Conservation (phyloP, 441 rosid genomes). For the Brassica hybrid region DNA sequence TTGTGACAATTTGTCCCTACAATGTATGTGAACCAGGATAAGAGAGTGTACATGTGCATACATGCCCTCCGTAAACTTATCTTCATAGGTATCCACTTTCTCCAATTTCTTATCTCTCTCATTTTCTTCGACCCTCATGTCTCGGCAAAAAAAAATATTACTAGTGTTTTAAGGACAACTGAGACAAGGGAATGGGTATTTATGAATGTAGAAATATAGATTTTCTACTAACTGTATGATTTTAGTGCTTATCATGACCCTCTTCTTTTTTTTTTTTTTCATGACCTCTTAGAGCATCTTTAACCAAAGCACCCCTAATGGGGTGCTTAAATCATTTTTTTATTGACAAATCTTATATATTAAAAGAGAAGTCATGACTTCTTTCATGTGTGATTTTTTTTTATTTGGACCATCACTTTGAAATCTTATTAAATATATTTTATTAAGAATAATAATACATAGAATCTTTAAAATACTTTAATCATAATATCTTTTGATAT, state of each 20-base stretch:
- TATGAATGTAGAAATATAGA: neutral
- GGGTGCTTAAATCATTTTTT: too few relatives aligned
- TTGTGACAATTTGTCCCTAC: neutral
- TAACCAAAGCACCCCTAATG: too few relatives aligned
- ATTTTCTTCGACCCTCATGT: neutral
- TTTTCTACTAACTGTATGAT: neutral
- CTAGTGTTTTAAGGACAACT: neutral
- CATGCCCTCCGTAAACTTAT: neutral
- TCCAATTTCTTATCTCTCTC: neutral
- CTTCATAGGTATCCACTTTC: conserved; percentile 11
- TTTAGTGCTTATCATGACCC: neutral
- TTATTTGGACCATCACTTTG: too few relatives aligned
- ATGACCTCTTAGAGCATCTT: too few relatives aligned
- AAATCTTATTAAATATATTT: too few relatives aligned
- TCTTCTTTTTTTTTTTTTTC: too few relatives aligned
- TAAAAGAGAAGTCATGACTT: too few relatives aligned
- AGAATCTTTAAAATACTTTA: too few relatives aligned
- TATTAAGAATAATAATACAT: too few relatives aligned
- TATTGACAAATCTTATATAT: too few relatives aligned
- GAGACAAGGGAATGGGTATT: neutral
- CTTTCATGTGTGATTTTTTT: too few relatives aligned
- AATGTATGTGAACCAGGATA: conserved; percentile 12
- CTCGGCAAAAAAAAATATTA: neutral
- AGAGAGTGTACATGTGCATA: neutral
- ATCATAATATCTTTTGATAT: too few relatives aligned